Evolutionary conservation across 805 yeast species (phyloP).

Genomic region (Candida easanensis): DNA sequence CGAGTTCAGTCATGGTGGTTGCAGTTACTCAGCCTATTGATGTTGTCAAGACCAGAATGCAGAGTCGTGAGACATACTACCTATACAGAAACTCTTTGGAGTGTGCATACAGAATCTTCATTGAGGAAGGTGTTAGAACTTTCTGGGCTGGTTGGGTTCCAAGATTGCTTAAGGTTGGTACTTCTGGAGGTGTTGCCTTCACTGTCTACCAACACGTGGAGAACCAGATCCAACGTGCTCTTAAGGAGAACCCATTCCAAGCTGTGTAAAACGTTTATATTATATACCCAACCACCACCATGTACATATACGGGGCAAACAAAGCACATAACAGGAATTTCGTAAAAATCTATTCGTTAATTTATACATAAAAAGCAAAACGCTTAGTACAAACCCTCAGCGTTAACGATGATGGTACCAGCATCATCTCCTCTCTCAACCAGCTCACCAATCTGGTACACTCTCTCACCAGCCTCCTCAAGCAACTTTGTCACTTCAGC

Average conservation of each 20-base stretch:
- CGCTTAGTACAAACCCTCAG: slow-evolving; percentile 14
- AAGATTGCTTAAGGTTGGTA: slow-evolving; percentile 64
- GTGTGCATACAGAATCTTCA: slow-evolving; percentile 47
- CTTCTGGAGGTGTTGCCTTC: slow-evolving; percentile 69
- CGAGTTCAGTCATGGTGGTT: slow-evolving; percentile 72
- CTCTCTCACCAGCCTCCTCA: slow-evolving; percentile 67
- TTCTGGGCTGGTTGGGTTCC: slow-evolving; percentile 64
- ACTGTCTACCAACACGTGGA: slow-evolving; percentile 60
- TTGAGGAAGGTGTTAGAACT: slow-evolving; percentile 43
- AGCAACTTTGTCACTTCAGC: slow-evolving; percentile 52
- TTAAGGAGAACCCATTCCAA: slow-evolving; percentile 37
- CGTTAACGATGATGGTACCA: slow-evolving; percentile 51
- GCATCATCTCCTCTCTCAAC: slow-evolving; percentile 43
- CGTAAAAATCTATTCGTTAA: background rate
- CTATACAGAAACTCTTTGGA: slow-evolving; percentile 61
- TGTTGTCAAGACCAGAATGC: slow-evolving; percentile 83
- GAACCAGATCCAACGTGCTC: slow-evolving; percentile 37
- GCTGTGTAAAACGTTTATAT: slow-evolving; percentile 19
- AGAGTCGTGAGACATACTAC: slow-evolving; percentile 62
- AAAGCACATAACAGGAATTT: no score
- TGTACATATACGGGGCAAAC: background rate
- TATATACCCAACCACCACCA: background rate
- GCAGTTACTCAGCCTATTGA: slow-evolving; percentile 85
- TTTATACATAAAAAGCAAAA: slow-evolving; percentile 1
- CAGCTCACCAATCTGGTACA: slow-evolving; percentile 65